Conservation (phyloP, 2,329 filamentous ascomycete species). For the Sporothrix pseudoabietina region DNA sequence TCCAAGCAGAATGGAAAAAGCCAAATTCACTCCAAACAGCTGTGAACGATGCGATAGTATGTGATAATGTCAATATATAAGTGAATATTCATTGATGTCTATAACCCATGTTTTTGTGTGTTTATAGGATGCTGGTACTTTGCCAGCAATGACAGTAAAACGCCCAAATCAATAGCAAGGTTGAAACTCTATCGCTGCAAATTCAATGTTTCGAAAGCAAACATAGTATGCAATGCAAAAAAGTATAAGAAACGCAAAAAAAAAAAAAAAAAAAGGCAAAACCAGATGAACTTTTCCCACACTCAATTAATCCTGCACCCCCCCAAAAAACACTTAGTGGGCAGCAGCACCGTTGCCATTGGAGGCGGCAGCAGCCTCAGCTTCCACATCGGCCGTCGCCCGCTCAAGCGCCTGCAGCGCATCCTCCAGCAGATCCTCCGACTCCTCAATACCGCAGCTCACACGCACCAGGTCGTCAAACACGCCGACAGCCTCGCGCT, state of each 20-base stretch:
- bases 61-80: not conserved
- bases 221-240: not conserved
- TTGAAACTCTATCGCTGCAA: constrained; percentile 9
- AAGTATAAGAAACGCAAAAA: not conserved
- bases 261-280: not conserved
- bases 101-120: not conserved
- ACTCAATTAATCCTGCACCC: not conserved
- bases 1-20: constrained; percentile 7
- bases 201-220: not conserved
- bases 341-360: constrained; percentile 20
- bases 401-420: constrained; percentile 74
- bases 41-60: not conserved
- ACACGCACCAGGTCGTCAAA: constrained; percentile 92
- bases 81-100: not conserved
- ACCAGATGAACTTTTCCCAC: not conserved
- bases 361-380: not conserved
- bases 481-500: constrained; percentile 89
- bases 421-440: constrained; percentile 79
- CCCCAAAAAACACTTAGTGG: not conserved
- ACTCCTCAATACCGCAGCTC: constrained; percentile 93
- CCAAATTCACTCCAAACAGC: not conserved
- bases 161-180: not conserved
- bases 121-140: not conserved
- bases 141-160: not conserved
- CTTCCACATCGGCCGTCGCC: constrained; percentile 53